Conservation (phyloP, 2,329 filamentous ascomycete genomes). For the Neocucurbitaria cava region DNA sequence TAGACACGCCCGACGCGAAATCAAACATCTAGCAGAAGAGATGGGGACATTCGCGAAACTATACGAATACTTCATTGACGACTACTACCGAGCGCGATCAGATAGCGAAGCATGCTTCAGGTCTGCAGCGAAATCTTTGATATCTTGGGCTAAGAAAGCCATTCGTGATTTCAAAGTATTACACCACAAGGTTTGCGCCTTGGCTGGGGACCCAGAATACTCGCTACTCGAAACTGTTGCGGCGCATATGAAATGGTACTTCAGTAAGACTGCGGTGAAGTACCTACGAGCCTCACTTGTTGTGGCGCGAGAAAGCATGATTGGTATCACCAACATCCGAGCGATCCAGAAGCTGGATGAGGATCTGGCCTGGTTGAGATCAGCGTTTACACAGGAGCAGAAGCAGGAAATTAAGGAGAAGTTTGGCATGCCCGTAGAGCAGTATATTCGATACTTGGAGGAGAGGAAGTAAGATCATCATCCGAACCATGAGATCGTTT, state of each 20-base stretch:
- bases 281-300: slow-evolving; percentile 7
- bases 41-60: slow-evolving; percentile 5
- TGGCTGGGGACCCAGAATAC: background rate
- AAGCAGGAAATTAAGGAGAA: background rate
- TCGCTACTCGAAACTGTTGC: background rate
- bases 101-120: background rate
- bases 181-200: background rate
- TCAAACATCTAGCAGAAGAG: slow-evolving; percentile 5
- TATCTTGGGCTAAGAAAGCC: background rate
- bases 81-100: background rate
- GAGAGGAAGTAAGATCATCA: background rate
- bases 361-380: background rate
- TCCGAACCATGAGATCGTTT: background rate
- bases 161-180: background rate
- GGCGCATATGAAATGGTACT: slow-evolving; percentile 9
- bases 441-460: background rate
- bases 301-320: slow-evolving; percentile 11
- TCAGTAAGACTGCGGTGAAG: slow-evolving; percentile 4
- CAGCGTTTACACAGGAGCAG: background rate
- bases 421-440: background rate
- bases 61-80: slow-evolving; percentile 1
- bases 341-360: slow-evolving; percentile 3
- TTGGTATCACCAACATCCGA: slow-evolving; percentile 3
- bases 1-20: slow-evolving; percentile 7
- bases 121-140: background rate